Evolutionary conservation across 2,329 filamentous ascomycete genomes (phyloP).

Genomic region (Moelleriella libera): DNA sequence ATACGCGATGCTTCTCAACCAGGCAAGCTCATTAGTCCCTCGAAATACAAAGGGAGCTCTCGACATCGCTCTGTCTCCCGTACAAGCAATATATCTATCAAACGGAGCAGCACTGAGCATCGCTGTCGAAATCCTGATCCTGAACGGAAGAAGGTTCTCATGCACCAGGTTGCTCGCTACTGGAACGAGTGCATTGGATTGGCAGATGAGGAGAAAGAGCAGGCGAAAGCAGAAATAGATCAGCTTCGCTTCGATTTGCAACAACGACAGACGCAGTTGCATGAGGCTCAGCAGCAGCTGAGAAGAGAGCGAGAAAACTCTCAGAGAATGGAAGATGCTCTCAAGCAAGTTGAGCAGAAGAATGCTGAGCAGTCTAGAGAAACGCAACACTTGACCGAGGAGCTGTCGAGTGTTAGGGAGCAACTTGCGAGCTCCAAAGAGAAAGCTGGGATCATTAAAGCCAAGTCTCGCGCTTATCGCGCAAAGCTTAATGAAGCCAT

Average conservation of each 20-base stretch:
- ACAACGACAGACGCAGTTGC: conserved; percentile 5
- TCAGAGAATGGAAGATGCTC: not conserved
- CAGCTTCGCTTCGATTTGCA: conserved; percentile 11
- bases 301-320: conserved; percentile 8
- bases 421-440: conserved; percentile 12
- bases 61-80: conserved; percentile 12
- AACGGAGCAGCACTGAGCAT: conserved; percentile 8
- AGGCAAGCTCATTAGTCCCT: not conserved
- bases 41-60: not conserved
- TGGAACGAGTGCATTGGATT: conserved; percentile 21
- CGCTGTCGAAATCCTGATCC: conserved; percentile 6
- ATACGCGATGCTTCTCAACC: conserved; percentile 1
- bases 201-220: conserved; percentile 13
- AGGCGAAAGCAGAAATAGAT: conserved; percentile 12
- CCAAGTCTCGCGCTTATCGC: conserved; percentile 20
- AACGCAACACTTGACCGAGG: conserved; percentile 11
- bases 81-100: conserved; percentile 19
- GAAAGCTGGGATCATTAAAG: conserved; percentile 10
- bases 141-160: conserved; percentile 14
- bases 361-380: conserved; percentile 9
- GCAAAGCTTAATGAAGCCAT: conserved; percentile 29
- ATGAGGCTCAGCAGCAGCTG: conserved; percentile 7
- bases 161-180: conserved; percentile 16
- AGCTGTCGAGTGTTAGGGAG: conserved; percentile 14
- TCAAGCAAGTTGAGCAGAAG: conserved; percentile 12